phyloP scores from a whole-genome alignment of 805 yeast species.

The Candida boleticola region DNA sequence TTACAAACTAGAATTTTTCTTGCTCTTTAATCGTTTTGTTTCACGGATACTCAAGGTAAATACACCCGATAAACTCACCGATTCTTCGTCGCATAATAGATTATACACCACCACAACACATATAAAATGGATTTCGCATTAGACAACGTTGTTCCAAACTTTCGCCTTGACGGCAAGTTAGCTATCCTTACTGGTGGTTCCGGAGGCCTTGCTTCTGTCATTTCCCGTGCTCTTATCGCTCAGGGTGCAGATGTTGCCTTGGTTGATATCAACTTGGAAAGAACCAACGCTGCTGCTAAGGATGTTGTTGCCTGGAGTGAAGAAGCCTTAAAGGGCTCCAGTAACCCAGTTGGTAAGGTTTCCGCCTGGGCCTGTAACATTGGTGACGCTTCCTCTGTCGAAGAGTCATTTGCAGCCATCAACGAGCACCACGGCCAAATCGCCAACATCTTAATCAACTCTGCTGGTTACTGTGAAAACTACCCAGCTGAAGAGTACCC shows the following conservation, averaged over 20 bases:
- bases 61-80: too few species aligned
- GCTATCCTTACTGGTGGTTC: conserved; percentile 81
- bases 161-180: conserved; percentile 67
- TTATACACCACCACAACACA: neutral
- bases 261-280: conserved; percentile 62
- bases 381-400: conserved; percentile 60
- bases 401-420: conserved; percentile 50
- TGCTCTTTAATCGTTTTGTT: too few species aligned
- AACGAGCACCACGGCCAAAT: conserved; percentile 57
- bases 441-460: conserved; percentile 66
- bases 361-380: conserved; percentile 75
- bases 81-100: too few species aligned
- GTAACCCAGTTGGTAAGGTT: conserved; percentile 36
- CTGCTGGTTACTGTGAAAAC: conserved; percentile 87
- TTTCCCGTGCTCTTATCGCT: conserved; percentile 65
- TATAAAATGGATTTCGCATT: conserved; percentile 26
- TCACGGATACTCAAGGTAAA: too few species aligned
- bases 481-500: conserved; percentile 77
- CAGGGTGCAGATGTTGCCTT: conserved; percentile 79
- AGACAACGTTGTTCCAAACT: conserved; percentile 55
- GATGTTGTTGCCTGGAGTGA: conserved; percentile 48
- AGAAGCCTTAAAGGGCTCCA: conserved; percentile 34
- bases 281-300: conserved; percentile 54
- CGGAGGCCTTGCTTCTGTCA: conserved; percentile 69
- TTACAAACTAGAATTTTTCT: too few species aligned